phyloP scores from a whole-genome alignment of 441 rosid genomes.

The Pelargonium myrrhifolium region DNA sequence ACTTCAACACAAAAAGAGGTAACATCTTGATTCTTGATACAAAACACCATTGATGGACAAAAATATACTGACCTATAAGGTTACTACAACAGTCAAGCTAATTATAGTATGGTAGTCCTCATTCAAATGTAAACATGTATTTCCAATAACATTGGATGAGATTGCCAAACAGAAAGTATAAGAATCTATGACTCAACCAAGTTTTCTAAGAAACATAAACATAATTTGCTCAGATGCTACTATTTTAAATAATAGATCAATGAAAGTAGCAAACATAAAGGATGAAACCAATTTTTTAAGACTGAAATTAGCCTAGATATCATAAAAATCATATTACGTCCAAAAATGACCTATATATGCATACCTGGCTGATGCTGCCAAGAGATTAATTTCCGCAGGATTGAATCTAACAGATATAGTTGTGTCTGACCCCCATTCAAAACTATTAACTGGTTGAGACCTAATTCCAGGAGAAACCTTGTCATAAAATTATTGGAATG shows the following conservation, averaged over 20 bases:
- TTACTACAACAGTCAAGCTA: too few species aligned
- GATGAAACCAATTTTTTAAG: not conserved
- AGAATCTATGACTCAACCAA: too few species aligned
- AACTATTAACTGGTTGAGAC: slow-evolving; percentile 78
- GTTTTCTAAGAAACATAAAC: too few species aligned
- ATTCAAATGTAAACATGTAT: too few species aligned
- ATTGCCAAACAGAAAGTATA: too few species aligned
- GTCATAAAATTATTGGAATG: slow-evolving; percentile 9
- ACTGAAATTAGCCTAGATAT: too few species aligned
- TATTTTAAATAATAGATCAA: not conserved
- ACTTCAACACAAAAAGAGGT: too few species aligned
- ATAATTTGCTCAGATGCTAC: not conserved
- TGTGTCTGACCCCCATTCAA: slow-evolving; percentile 83
- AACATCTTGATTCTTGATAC: too few species aligned
- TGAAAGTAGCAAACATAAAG: not conserved
- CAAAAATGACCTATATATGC: slow-evolving; percentile 1
- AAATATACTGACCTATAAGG: too few species aligned
- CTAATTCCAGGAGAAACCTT: slow-evolving; percentile 29
- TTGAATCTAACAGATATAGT: slow-evolving; percentile 79
- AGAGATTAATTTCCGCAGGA: slow-evolving; percentile 82
- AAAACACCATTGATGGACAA: too few species aligned
- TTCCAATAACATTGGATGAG: too few species aligned
- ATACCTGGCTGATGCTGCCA: slow-evolving; percentile 80
- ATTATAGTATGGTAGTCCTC: too few species aligned
- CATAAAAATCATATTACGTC: not conserved